Conservation (phyloP, 371 early-diverging fungal species). For the Syncephalastrum monosporum region DNA sequence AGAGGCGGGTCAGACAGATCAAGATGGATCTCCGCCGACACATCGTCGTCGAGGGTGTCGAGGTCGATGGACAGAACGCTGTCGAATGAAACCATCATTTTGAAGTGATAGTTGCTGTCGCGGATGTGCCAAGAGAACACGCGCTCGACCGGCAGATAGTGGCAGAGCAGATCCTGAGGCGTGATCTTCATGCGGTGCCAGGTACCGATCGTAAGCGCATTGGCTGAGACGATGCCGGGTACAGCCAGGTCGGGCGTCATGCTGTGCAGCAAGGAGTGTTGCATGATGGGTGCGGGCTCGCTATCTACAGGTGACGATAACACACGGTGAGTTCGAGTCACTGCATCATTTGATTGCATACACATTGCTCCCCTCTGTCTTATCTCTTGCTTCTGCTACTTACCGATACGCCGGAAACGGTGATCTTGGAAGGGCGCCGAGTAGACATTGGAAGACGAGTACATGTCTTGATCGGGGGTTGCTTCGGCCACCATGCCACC, state of each 20-base stretch:
- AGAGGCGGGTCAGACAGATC: conserved; percentile 60
- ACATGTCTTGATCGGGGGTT: no score
- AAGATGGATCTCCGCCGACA: conserved; percentile 57
- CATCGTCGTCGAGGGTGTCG: conserved; percentile 32
- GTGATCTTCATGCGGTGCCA: conserved; percentile 77
- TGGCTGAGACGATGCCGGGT: conserved; percentile 12
- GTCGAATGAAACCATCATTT: conserved; percentile 58
- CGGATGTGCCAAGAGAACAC: conserved; percentile 71
- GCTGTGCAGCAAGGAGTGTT: neutral
- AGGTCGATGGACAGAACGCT: conserved; percentile 29
- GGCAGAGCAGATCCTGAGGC: conserved; percentile 58
- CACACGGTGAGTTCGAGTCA: neutral
- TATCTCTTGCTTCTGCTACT: no score
- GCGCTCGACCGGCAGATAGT: conserved; percentile 52
- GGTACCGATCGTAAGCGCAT: conserved; percentile 55
- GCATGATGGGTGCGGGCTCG: neutral
- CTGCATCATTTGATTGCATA: neutral
- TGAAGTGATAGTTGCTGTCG: conserved; percentile 68
- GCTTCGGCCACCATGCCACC: no score
- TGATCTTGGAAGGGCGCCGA: no score
- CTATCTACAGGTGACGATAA: neutral
- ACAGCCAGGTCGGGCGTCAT: neutral
- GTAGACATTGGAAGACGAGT: no score
- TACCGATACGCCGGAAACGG: no score
- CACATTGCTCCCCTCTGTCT: no score